Evolutionary conservation across 2,329 filamentous ascomycete genomes (phyloP).

Genomic region (Alternaria arborescens): DNA sequence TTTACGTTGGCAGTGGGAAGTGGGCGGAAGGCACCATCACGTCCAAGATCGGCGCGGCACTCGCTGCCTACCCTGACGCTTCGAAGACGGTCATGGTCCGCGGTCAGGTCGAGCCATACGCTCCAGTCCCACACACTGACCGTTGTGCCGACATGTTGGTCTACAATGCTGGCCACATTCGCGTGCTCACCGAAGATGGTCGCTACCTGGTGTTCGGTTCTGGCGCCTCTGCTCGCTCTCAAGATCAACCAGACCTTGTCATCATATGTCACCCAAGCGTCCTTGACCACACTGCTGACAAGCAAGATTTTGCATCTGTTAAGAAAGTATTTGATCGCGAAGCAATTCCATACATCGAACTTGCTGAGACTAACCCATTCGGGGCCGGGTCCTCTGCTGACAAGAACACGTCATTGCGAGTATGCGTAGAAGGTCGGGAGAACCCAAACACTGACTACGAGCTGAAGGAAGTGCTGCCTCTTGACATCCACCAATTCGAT

Average conservation of each 20-base stretch:
- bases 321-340: conserved; percentile 34
- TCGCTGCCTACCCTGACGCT: conserved; percentile 40
- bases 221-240: conserved; percentile 10
- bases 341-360: conserved; percentile 42
- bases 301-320: conserved; percentile 31
- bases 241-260: conserved; percentile 38
- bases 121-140: conserved; percentile 40
- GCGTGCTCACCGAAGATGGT: conserved; percentile 36
- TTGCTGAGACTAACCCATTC: conserved; percentile 41
- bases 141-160: conserved; percentile 35
- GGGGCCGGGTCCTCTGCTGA: conserved; percentile 30
- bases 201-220: conserved; percentile 32
- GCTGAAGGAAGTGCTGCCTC: conserved; percentile 42
- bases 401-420: conserved; percentile 33
- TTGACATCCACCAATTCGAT: conserved; percentile 45
- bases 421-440: conserved; percentile 44
- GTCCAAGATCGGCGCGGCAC: conserved; percentile 41
- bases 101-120: conserved; percentile 44
- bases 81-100: conserved; percentile 48
- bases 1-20: conserved; percentile 43
- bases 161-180: conserved; percentile 14
- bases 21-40: conserved; percentile 45
- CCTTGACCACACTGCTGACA: conserved; percentile 19
- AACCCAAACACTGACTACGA: conserved; percentile 31
- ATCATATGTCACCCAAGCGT: conserved; percentile 41